A percentile compares a stretch with the other conserved stretches of the same genome.
Evolutionary conservation across 2,329 filamentous ascomycete species (phyloP).

Genomic region (Aspergillus quadrilineatus): DNA sequence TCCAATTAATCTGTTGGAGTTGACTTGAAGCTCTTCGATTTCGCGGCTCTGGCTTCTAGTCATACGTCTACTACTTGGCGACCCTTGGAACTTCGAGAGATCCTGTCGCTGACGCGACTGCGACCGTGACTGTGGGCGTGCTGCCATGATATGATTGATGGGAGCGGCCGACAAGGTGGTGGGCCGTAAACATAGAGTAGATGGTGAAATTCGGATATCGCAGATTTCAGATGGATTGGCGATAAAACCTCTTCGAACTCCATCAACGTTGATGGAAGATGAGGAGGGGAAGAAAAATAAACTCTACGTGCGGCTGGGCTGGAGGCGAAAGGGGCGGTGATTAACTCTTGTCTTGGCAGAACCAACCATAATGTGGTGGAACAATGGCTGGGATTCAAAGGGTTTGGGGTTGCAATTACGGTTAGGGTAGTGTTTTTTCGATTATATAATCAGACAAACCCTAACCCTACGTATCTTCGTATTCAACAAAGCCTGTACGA

Average conservation of each 20-base stretch:
- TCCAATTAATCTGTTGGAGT: neutral
- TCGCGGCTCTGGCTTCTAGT: slow-evolving; percentile 44
- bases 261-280: neutral
- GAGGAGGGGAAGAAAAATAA: neutral
- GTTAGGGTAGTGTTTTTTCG: no score
- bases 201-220: neutral
- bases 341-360: neutral
- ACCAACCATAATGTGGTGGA: no score
- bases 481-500: no score
- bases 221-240: neutral
- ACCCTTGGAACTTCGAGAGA: neutral
- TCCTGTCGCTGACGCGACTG: neutral
- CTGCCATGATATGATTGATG: neutral
- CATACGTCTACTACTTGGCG: slow-evolving; percentile 22
- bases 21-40: slow-evolving; percentile 15
- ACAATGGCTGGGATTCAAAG: no score
- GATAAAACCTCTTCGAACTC: neutral
- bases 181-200: neutral
- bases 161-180: slow-evolving; percentile 3
- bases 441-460: no score
- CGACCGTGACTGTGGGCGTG: slow-evolving; percentile 2
- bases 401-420: no score
- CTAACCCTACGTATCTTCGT: no score
- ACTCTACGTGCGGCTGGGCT: neutral
- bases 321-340: neutral